Conservation (phyloP, 768 basidiomycete genomes). For the Leccinum truebloodii region DNA sequence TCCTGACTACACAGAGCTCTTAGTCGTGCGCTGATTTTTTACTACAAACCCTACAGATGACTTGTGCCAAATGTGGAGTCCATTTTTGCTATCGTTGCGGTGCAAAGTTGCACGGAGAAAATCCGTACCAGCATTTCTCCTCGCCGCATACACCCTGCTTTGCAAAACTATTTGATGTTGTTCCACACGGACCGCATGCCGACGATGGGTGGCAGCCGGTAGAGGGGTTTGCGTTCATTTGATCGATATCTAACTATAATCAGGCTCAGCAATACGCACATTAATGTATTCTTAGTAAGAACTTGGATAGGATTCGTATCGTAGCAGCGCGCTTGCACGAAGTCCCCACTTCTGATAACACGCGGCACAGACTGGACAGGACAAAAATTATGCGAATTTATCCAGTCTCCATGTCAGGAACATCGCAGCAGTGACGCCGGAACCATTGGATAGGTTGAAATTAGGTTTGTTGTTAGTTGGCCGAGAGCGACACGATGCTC, state of each 20-base stretch:
- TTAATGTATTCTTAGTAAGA: neutral
- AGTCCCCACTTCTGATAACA: no score
- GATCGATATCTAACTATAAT: neutral
- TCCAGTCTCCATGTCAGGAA: neutral
- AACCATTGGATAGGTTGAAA: no score
- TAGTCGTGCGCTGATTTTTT: neutral
- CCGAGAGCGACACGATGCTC: neutral
- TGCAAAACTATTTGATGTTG: conserved; percentile 63
- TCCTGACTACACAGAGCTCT: neutral
- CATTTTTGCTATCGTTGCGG: conserved; percentile 89
- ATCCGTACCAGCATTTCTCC: conserved; percentile 75
- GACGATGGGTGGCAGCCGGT: conserved; percentile 51
- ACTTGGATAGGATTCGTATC: neutral
- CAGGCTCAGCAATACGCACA: neutral
- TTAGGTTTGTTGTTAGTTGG: neutral
- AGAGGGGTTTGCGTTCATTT: conserved; percentile 38
- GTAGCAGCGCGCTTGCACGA: no score
- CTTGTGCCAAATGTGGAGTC: conserved; percentile 66
- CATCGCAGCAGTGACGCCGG: neutral
- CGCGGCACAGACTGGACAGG: no score
- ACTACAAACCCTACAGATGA: conserved; percentile 55
- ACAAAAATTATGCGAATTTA: no score
- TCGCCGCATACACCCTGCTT: conserved; percentile 54
- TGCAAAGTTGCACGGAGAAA: conserved; percentile 40
- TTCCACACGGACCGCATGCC: conserved; percentile 22